Evolutionary conservation across 768 basidiomycete species (phyloP), one percentile per base, ranked within the genome.

Genomic region (Lentinus brumalis): DNA sequence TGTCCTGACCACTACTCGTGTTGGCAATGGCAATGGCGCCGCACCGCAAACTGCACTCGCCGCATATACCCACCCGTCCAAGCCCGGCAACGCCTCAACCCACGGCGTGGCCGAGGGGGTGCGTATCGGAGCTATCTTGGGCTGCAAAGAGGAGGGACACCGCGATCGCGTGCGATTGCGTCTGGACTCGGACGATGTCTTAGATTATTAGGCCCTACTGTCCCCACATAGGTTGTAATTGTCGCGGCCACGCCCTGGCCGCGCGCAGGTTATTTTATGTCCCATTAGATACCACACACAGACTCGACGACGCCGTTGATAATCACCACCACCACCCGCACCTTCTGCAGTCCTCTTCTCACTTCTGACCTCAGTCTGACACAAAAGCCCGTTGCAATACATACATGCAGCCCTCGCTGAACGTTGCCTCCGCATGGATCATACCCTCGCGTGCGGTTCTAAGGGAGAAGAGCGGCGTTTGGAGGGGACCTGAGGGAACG

Each of bases 131-230:
- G 31, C 12, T 31, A 18, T 32, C 30, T 10, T 12, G 31, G 31
- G 57, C 31, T 31, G 30, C 39, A 45, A 15, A 38, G 26, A 44
- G 32, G 49, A 32, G 57, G 30, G 60, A 35, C 56, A 35, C 52
- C 30, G 52, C 44, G 57, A 55, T 54, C 56, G 61, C 56, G 38
- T 44, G 56, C 61, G 61, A 45, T 58, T 18, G 45, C 41, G 61
- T 52, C 51, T 39, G 40, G 54, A 40, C 31, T 53, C 56, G 56
- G 61, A 62, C 61, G 56, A 53, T 50, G 56, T 53, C 39, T 56
- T 59, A 63, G 58, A 50, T 63, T 59, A 63, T 58, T 58, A 63
- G 57, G 47, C 50, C 62, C n/a, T 59, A 59, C 54, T 58, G 55
- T 42, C 57, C 38, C 35, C 57, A 21, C 51, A 44, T 53, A 59